Evolutionary conservation across 192 early-diverging fungal species (phyloP), one percentile per base, ranked within the genome.

Genomic region (Dissophora globulifera): DNA sequence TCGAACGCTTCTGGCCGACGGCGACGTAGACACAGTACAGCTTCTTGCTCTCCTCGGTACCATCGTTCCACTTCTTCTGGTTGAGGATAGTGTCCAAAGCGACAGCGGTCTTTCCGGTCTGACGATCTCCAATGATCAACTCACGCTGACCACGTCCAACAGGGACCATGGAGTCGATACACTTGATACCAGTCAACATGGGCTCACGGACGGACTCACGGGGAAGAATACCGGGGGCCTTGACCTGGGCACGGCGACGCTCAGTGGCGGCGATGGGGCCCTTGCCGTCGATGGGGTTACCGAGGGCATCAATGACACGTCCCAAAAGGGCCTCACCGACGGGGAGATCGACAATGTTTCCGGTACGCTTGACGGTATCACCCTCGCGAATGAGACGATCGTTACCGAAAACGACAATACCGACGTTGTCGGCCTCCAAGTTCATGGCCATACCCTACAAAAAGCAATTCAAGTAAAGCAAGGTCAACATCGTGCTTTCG

Each of bases 131-230:
- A 86, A 98, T 99, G 83, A 99, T 99, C 87, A 99, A 91, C 87
- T 99, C 97, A 95, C 97, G 94, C 90, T 99, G 97, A 82, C 97
- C 97, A 96, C 97, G 95, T 80, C 97, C 97, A 68, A 99, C 97
- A 65, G 97, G 97, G 72, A 99, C 92, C 97, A 99, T 99, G 85
- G 97, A 98, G 91, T 99, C 97, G 80, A 99, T 95, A 76, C 95
- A 99, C 90, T 99, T 99, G 88, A 96, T 96, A 86, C 97, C 97
- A 83, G 97, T 99, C 85, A 96, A 94, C 95, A 99, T 97, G 78
- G 97, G 97, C 88, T 98, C 95, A 84, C 95, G 94, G 79, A 99
- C 97, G 75, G 97, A 99, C 84, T 95, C 89, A 84, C 97, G 95
- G 74, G 96, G 95, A 65, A 99, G 95, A 89, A 99, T 99, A 82